Percentiles rank a stretch among this genome's conserved stretches.
Conservation (phyloP, 345 rosid species). For the Rubroshorea leprosula region DNA sequence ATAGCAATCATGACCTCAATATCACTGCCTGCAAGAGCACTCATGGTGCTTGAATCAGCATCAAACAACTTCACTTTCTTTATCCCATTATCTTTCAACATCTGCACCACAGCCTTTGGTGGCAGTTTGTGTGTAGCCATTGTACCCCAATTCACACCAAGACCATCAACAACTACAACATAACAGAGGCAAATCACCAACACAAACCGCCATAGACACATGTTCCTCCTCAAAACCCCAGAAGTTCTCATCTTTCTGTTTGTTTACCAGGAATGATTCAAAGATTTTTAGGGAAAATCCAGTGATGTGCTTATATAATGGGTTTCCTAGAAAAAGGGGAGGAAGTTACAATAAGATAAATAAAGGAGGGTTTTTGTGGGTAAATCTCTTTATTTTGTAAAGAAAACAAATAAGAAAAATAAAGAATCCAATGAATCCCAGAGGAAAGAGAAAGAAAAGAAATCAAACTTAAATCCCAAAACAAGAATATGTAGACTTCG, state of each 20-base stretch:
- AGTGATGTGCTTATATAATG: conserved; percentile 1
- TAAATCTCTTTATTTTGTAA: no score
- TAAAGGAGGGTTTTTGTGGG: background rate
- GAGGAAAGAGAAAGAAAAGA: background rate
- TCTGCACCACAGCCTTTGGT: conserved; percentile 60
- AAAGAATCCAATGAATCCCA: background rate
- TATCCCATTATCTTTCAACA: conserved; percentile 79
- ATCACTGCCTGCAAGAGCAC: conserved; percentile 61
- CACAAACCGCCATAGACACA: background rate
- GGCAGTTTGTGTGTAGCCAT: conserved; percentile 62
- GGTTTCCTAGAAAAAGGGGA: background rate
- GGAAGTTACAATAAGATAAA: background rate
- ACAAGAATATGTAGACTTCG: background rate
- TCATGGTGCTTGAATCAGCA: conserved; percentile 54
- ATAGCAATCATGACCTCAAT: conserved; percentile 92
- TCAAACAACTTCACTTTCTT: conserved; percentile 84
- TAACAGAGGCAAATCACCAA: background rate
- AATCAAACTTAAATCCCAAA: background rate
- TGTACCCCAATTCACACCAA: conserved; percentile 95
- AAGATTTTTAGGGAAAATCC: no score
- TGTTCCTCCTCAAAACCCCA: background rate
- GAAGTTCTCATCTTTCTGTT: conserved; percentile 5
- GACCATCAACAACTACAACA: conserved; percentile 22
- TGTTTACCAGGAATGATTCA: no score
- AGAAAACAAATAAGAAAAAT: background rate